Evolutionary conservation across 1,284 basidiomycete genomes (phyloP).

Genomic region (Ustilago vetiveriae): DNA sequence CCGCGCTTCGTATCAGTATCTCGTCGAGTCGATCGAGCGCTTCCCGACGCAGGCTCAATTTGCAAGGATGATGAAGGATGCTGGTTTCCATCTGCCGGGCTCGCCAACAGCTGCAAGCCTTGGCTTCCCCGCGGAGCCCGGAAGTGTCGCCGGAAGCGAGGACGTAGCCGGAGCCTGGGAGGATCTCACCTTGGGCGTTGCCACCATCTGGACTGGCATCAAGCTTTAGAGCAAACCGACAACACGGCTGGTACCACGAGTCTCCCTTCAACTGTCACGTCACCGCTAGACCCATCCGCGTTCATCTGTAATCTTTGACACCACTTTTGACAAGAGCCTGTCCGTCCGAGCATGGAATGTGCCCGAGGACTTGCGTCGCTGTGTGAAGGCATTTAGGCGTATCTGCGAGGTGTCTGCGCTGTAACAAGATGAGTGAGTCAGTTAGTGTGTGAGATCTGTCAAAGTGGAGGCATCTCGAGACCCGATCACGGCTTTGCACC

Average conservation of each 20-base stretch:
- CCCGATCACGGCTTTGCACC: constrained; percentile 6
- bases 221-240: constrained; percentile 21
- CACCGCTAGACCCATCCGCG: not conserved
- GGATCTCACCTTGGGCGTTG: constrained; percentile 64
- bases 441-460: too few relatives aligned
- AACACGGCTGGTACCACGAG: too few relatives aligned
- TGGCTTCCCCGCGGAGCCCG: constrained; percentile 51
- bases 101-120: constrained; percentile 54
- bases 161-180: constrained; percentile 62
- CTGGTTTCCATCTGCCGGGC: constrained; percentile 68
- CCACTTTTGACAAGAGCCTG: constrained; percentile 14
- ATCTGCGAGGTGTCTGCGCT: too few relatives aligned
- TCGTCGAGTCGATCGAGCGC: constrained; percentile 94
- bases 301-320: constrained; percentile 20
- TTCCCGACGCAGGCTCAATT: constrained; percentile 93
- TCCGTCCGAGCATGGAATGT: too few relatives aligned
- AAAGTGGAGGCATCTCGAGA: constrained; percentile 6
- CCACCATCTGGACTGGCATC: constrained; percentile 65
- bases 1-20: constrained; percentile 88
- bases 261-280: not conserved
- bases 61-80: constrained; percentile 76
- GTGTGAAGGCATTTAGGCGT: too few relatives aligned
- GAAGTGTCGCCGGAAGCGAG: constrained; percentile 28
- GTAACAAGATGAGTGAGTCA: too few relatives aligned
- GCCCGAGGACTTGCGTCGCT: too few relatives aligned